Evolutionary conservation across 1,139 yeast species (phyloP).

Genomic region (Hansenula lynferdii): DNA sequence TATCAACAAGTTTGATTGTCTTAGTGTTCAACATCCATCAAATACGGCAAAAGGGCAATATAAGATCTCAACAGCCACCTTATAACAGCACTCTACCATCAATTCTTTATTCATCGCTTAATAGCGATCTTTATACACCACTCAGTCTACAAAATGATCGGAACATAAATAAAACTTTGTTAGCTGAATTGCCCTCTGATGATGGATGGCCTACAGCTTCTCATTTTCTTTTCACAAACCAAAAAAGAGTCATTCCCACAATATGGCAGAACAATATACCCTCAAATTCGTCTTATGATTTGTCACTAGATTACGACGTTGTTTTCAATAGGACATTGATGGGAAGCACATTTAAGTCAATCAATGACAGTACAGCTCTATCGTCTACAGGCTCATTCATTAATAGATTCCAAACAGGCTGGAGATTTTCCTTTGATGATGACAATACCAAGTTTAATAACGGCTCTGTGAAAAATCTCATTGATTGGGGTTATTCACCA

Average conservation of each 20-base stretch:
- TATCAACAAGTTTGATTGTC: slow-evolving; percentile 50
- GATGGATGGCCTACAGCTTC: slow-evolving; percentile 39
- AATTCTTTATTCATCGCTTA: slow-evolving; percentile 14
- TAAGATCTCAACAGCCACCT: background rate
- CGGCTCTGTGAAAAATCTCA: slow-evolving; percentile 29
- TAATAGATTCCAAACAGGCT: slow-evolving; percentile 19
- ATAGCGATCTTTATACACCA: slow-evolving; percentile 30
- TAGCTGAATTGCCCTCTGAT: slow-evolving; percentile 13
- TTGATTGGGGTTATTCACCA: slow-evolving; percentile 58
- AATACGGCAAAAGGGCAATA: background rate
- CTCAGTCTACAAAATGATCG: slow-evolving; percentile 24
- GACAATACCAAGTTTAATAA: slow-evolving; percentile 29
- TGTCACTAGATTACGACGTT: slow-evolving; percentile 8
- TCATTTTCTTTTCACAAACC: slow-evolving; percentile 37
- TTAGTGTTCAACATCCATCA: slow-evolving; percentile 36
- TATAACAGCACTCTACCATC: slow-evolving; percentile 18
- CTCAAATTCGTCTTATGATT: slow-evolving; percentile 14
- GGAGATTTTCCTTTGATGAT: slow-evolving; percentile 37
- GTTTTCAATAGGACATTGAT: slow-evolving; percentile 9
- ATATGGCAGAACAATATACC: slow-evolving; percentile 12
- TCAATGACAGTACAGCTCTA: slow-evolving; percentile 14
- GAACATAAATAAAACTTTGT: slow-evolving; percentile 15
- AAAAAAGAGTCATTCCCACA: slow-evolving; percentile 35
- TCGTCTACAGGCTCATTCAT: slow-evolving; percentile 17
- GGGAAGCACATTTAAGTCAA: slow-evolving; percentile 11